phyloP scores from a whole-genome alignment of 106 monocot species.

The Platanthera guangdongensis region DNA sequence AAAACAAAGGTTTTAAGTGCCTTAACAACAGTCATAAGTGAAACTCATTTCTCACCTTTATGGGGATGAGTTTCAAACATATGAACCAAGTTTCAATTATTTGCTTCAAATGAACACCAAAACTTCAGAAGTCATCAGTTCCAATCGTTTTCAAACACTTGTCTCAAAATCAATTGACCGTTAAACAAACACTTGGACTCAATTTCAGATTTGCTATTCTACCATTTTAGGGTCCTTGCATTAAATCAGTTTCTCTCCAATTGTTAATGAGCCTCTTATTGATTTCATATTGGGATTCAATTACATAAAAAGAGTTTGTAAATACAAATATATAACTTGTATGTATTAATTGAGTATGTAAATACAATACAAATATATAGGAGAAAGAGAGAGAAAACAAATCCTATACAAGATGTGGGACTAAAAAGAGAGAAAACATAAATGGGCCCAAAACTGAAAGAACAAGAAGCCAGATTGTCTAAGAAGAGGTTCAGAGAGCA shows the following conservation, averaged over 20 bases:
- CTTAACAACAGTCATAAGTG: no score
- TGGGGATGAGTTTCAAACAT: neutral
- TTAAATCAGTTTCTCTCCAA: neutral
- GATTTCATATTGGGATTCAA: neutral
- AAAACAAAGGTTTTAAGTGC: no score
- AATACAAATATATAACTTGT: no score
- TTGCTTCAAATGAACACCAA: neutral
- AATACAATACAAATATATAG: no score
- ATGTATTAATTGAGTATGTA: no score
- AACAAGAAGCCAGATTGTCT: no score
- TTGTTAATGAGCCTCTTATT: no score
- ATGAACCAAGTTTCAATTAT: neutral
- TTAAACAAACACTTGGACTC: neutral
- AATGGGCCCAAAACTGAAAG: no score
- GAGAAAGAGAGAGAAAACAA: no score
- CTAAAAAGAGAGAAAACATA: no score
- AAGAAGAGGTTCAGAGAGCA: no score
- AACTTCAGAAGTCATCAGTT: neutral
- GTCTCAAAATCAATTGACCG: neutral
- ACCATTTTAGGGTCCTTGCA: neutral
- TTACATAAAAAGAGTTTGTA: neutral
- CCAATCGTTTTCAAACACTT: neutral
- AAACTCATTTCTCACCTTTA: neutral
- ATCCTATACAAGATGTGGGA: no score
- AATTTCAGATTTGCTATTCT: neutral